A percentile compares a stretch with the other conserved stretches of the same genome.
Conservation (phyloP, 441 rosid genomes). For the Croton laevigatus region DNA sequence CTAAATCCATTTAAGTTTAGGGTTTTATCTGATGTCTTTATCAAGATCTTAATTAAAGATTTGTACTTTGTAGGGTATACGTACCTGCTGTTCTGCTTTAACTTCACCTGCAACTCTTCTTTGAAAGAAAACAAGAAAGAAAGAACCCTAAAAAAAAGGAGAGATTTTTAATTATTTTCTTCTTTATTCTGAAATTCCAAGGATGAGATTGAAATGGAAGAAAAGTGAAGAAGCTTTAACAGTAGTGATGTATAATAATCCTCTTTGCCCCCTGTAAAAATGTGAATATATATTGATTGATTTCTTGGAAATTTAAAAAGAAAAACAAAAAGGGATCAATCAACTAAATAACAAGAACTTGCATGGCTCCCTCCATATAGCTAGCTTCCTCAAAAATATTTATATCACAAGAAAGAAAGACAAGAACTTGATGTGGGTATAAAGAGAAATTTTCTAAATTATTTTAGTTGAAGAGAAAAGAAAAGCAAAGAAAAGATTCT, state of each 20-base stretch:
- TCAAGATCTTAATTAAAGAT: slow-evolving; percentile 12
- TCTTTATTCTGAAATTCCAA: background rate
- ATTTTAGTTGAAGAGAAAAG: background rate
- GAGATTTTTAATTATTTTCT: background rate
- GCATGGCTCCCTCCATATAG: slow-evolving; percentile 26
- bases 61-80: background rate
- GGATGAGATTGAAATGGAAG: background rate
- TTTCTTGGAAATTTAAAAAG: background rate
- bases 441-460: background rate
- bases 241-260: background rate
- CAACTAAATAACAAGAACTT: slow-evolving; percentile 25
- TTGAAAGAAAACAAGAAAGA: background rate
- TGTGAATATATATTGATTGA: background rate
- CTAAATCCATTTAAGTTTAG: slow-evolving; percentile 47
- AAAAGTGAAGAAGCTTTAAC: background rate
- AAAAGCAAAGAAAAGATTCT: slow-evolving; percentile 3
- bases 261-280: background rate
- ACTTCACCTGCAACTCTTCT: background rate
- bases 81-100: slow-evolving; percentile 3
- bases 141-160: slow-evolving; percentile 19
- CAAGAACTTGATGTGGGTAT: background rate
- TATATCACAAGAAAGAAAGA: background rate
- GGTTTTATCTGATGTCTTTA: slow-evolving; percentile 9
- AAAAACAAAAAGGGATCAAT: slow-evolving; percentile 7
- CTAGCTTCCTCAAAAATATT: background rate